These are phyloP conservation scores for Auriscalpium vulgare DNA, from an alignment of 768 basidiomycete species.

Conservation along the genomic window DNA sequence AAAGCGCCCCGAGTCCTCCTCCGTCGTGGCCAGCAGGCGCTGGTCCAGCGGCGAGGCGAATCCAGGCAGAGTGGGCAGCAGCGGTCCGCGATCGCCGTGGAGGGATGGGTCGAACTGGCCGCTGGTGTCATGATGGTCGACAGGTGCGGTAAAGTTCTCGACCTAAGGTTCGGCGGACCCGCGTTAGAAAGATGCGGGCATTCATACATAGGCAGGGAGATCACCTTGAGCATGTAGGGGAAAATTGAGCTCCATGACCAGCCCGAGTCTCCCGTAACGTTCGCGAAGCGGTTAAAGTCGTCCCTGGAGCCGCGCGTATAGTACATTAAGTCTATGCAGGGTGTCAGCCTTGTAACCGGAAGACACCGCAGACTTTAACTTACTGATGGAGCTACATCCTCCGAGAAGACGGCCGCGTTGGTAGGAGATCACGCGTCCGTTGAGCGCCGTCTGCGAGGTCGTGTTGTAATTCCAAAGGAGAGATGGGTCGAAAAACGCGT, in stretches of 20 bases:
- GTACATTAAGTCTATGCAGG: slow-evolving; percentile 1
- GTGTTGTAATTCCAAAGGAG: slow-evolving; percentile 4
- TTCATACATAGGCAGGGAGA: not conserved
- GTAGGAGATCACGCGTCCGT: not conserved
- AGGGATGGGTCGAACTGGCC: slow-evolving; percentile 17
- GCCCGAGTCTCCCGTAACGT: slow-evolving; percentile 8
- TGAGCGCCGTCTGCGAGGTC: not conserved
- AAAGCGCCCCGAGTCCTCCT: slow-evolving; percentile 14
- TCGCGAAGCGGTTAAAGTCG: slow-evolving; percentile 16
- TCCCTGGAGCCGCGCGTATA: slow-evolving; percentile 15
- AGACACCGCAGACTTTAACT: not conserved
- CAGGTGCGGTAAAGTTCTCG: not conserved
- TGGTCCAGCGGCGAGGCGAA: not conserved
- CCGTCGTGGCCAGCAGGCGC: slow-evolving; percentile 5
- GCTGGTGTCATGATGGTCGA: slow-evolving; percentile 12
- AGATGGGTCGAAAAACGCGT: not conserved
- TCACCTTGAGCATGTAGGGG: not conserved
- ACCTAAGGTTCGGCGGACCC: not conserved
- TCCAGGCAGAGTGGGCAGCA: slow-evolving; percentile 15
- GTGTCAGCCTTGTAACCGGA: not conserved
- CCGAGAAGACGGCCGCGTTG: slow-evolving; percentile 7
- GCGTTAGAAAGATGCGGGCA: not conserved
- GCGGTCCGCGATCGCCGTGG: slow-evolving; percentile 17
- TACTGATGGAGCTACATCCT: slow-evolving; percentile 15
- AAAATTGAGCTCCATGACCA: slow-evolving; percentile 17